phyloP scores from a whole-genome alignment of 2,329 filamentous ascomycete species.

The Hypoxylon sp. region DNA sequence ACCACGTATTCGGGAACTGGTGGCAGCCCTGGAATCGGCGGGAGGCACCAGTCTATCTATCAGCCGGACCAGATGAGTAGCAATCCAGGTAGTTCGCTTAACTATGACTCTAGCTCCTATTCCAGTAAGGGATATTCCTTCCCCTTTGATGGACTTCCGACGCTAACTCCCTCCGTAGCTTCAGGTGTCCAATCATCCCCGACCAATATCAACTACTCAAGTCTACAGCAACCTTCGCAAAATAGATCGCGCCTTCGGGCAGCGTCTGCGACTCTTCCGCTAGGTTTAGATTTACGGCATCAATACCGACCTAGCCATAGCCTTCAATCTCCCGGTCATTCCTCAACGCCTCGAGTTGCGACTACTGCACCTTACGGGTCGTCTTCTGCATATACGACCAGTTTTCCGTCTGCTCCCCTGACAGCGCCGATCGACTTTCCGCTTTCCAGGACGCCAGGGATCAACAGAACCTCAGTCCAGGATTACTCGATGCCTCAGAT shows the following conservation, averaged over 20 bases:
- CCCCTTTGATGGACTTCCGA: neutral
- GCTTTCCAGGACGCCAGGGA: slow-evolving; percentile 58
- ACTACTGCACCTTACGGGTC: slow-evolving; percentile 58
- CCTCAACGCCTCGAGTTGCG: slow-evolving; percentile 53
- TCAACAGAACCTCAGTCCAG: slow-evolving; percentile 52
- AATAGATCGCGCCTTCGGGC: slow-evolving; percentile 63
- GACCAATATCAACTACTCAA: slow-evolving; percentile 64
- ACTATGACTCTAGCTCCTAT: slow-evolving; percentile 66
- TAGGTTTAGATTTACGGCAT: slow-evolving; percentile 51
- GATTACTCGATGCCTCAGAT: slow-evolving; percentile 68
- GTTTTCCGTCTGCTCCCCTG: slow-evolving; percentile 66
- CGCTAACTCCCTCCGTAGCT: slow-evolving; percentile 52
- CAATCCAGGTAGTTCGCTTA: slow-evolving; percentile 57
- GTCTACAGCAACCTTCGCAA: slow-evolving; percentile 59
- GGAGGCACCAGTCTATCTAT: slow-evolving; percentile 64
- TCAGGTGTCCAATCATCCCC: slow-evolving; percentile 62
- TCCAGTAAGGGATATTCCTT: slow-evolving; percentile 57
- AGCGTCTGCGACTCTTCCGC: slow-evolving; percentile 54
- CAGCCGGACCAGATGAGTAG: slow-evolving; percentile 62
- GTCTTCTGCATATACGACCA: slow-evolving; percentile 61
- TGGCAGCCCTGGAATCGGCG: slow-evolving; percentile 60
- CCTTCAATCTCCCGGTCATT: slow-evolving; percentile 49
- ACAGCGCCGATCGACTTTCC: slow-evolving; percentile 67
- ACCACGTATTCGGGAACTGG: slow-evolving; percentile 62
- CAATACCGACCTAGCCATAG: slow-evolving; percentile 51